These are phyloP conservation scores for Cutaneotrichosporon daszewskae DNA, from an alignment of 1,284 basidiomycete species.

Conservation along the genomic window DNA sequence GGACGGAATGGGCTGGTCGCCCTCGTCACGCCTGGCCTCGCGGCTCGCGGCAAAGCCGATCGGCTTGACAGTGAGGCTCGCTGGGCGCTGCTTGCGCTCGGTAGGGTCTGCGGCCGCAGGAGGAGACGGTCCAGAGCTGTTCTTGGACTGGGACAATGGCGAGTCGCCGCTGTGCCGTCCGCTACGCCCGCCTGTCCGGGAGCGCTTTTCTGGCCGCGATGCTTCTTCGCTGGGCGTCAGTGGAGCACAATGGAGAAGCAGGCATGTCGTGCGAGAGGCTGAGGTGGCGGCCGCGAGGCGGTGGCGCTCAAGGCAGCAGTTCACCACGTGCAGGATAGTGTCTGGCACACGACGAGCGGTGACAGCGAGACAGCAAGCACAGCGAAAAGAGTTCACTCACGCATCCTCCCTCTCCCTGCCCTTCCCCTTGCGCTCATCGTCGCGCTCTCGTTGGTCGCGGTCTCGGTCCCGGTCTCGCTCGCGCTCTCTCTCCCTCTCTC, in stretches of 20 bases:
- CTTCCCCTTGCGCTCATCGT: slow-evolving; percentile 19
- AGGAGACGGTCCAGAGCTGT: background rate
- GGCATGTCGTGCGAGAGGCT: no score
- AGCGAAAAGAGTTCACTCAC: slow-evolving; percentile 11
- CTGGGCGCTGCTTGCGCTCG: slow-evolving; percentile 7
- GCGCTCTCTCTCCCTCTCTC: slow-evolving; percentile 12
- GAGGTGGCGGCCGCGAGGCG: no score
- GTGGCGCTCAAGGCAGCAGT: no score
- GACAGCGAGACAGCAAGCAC: background rate
- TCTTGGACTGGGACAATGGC: slow-evolving; percentile 17
- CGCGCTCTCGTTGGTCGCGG: slow-evolving; percentile 2
- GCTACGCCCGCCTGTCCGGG: slow-evolving; percentile 5
- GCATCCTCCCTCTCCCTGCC: slow-evolving; percentile 16
- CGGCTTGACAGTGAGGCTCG: slow-evolving; percentile 32
- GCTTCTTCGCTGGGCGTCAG: no score
- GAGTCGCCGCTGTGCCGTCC: slow-evolving; percentile 13
- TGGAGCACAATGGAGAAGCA: no score
- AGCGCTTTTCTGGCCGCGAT: no score
- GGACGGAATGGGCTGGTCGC: slow-evolving; percentile 28
- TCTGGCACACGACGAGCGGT: slow-evolving; percentile 1
- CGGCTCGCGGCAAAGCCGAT: slow-evolving; percentile 39
- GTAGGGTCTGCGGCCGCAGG: slow-evolving; percentile 5
- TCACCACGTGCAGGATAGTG: slow-evolving; percentile 2
- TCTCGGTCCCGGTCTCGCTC: no score
- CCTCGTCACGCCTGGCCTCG: slow-evolving; percentile 31